Evolutionary conservation across 176 grass and related monocot species (phyloP).

Genomic region (Pontederia paniculata): DNA sequence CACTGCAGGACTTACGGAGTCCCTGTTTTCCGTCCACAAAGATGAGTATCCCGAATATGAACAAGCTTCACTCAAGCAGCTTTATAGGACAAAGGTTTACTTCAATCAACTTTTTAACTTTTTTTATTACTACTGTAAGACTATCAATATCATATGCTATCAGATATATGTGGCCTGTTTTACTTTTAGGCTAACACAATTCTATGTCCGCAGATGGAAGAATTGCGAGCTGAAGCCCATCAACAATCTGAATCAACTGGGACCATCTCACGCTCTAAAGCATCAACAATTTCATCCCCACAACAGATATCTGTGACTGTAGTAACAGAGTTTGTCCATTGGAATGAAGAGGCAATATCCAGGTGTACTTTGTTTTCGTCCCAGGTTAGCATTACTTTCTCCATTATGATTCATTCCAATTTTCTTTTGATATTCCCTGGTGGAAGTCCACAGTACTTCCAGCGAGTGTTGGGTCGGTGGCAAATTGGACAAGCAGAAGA

Average conservation of each 20-base stretch:
- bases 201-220: conserved; percentile 54
- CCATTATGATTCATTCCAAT: background rate
- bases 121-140: too few relatives aligned
- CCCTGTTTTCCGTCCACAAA: conserved; percentile 83
- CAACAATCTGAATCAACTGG: conserved; percentile 80
- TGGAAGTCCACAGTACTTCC: background rate
- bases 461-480: background rate
- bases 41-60: conserved; percentile 93
- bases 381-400: conserved; percentile 48
- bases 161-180: too few relatives aligned
- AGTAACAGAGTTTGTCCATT: conserved; percentile 84
- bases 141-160: too few relatives aligned
- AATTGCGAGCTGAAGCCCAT: conserved; percentile 65
- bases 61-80: conserved; percentile 81
- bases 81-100: conserved; percentile 71
- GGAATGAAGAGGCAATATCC: conserved; percentile 98
- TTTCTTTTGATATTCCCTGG: background rate
- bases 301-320: conserved; percentile 96
- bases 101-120: too few relatives aligned
- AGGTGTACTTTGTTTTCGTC: conserved; percentile 88
- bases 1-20: conserved; percentile 71
- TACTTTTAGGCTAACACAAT: too few relatives aligned
- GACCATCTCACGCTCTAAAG: conserved; percentile 74
- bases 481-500: too few relatives aligned
- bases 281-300: conserved; percentile 44